phyloP scores from a whole-genome alignment of 1,284 basidiomycete genomes.

The Boletus semigastroideus region DNA sequence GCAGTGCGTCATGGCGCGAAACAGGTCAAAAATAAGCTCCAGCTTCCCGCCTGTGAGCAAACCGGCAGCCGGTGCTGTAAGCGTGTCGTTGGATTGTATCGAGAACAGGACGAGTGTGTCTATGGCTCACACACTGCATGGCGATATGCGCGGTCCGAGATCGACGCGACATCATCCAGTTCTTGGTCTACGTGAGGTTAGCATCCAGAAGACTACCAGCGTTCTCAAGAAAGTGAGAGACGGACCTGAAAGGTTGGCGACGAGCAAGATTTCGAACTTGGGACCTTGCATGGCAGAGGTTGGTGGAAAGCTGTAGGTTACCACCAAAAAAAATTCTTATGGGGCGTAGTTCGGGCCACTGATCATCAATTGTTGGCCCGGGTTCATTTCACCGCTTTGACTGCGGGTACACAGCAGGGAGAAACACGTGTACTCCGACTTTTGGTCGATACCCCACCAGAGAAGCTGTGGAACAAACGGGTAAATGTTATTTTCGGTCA shows the following conservation, averaged over 20 bases:
- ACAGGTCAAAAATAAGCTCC: background rate
- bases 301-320: no score
- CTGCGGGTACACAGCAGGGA: no score
- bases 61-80: background rate
- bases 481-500: no score
- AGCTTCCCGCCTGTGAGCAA: conserved; percentile 8
- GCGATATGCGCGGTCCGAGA: conserved; percentile 1
- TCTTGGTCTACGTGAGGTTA: conserved; percentile 1
- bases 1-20: conserved; percentile 3
- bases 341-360: no score
- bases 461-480: no score
- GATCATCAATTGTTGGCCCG: no score
- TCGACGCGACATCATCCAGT: background rate
- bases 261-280: conserved; percentile 1
- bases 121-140: background rate
- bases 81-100: background rate
- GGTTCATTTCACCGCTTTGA: no score
- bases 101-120: background rate
- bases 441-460: no score
- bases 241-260: conserved; percentile 1
- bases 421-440: no score
- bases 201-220: no score
- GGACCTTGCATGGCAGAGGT: background rate
- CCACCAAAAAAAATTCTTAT: no score
- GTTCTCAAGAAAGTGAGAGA: background rate